Evolutionary conservation across 2,329 filamentous ascomycete species (phyloP), one percentile per base, ranked within the genome.

Genomic region (Alternaria metachromatica): DNA sequence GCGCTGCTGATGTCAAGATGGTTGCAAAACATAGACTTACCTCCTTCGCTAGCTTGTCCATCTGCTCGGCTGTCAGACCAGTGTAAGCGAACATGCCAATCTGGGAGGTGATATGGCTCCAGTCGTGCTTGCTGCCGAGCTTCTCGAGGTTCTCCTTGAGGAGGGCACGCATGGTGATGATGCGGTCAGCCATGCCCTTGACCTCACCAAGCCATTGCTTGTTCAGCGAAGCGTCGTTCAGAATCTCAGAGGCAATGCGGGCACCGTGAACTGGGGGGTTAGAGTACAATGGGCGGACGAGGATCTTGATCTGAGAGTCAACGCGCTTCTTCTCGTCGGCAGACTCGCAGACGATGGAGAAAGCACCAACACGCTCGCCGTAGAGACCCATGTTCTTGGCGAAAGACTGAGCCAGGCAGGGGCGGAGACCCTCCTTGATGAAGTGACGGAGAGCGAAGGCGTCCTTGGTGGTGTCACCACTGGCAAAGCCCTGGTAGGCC

Each of bases 361-460:
- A 98, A 70, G 94, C 94, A 78, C 96, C 96, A 65, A 97, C 93
- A 84, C 96, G 95, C 87, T 99, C 96, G 80, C 96, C 96, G 81
- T 99, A 98, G 67, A 99, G 92, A 84, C 96, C 96, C 95, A 99
- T 98, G 89, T 99, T 99, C 91, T 98, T 98, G 81, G 95, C 95
- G 82, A 98, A 98, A 58, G 92, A 96, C 86, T 98, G 95, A 76
- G 92, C 91, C 68, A 98, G 89, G 78, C 89, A 90, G 79, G 96
- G 89, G 79, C 93, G 89, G 86, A 97, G 94, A 76, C 95, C 95
- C 84, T 97, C 86, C 84, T 93, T 88, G 80, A 97, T 89, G 81
- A 99, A 99, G 87, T 97, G 87, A 72, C 96, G 90, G 72, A 98
- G 88, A 65, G 96, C 93, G 80, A 95, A 98, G 69, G 96, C 96